These are phyloP conservation scores for Harringtonia lauricola DNA, from an alignment of 2,329 filamentous ascomycete genomes.

Conservation along the genomic window DNA sequence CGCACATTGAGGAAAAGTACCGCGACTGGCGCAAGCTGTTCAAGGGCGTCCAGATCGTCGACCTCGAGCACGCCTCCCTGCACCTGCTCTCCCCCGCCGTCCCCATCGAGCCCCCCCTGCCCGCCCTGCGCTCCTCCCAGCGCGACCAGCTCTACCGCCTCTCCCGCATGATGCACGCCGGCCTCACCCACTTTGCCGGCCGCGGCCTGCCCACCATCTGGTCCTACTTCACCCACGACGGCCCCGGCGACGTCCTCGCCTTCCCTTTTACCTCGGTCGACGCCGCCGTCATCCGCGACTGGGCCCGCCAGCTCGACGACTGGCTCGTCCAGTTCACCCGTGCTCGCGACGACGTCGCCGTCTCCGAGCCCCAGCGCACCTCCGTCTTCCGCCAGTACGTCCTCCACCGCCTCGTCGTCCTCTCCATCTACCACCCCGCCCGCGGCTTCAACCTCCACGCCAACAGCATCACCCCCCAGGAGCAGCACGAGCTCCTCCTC, in stretches of 20 bases:
- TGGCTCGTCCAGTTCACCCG: slow-evolving; percentile 10
- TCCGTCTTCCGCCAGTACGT: slow-evolving; percentile 11
- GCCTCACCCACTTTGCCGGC: slow-evolving; percentile 10
- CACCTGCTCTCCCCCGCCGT: slow-evolving; percentile 9
- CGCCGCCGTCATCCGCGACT: slow-evolving; percentile 11
- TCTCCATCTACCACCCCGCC: slow-evolving; percentile 11
- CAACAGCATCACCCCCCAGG: slow-evolving; percentile 8
- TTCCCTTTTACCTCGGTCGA: slow-evolving; percentile 7
- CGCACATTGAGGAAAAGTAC: not conserved
- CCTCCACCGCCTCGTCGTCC: slow-evolving; percentile 9
- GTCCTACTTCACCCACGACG: slow-evolving; percentile 6
- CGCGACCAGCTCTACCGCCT: slow-evolving; percentile 11
- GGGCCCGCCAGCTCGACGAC: slow-evolving; percentile 10
- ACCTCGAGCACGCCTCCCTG: slow-evolving; percentile 12
- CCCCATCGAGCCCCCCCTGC: slow-evolving; percentile 8
- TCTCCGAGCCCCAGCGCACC: not conserved
- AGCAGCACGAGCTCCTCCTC: slow-evolving; percentile 10
- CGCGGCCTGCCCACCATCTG: slow-evolving; percentile 12
- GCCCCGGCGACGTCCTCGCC: not conserved
- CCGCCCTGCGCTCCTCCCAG: slow-evolving; percentile 2
- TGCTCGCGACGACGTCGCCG: not conserved
- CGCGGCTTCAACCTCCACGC: slow-evolving; percentile 10
- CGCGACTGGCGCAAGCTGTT: slow-evolving; percentile 11
- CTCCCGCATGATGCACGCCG: slow-evolving; percentile 11
- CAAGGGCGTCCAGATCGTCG: slow-evolving; percentile 11